These are phyloP conservation scores for Carpinus fangiana DNA, from an alignment of 306 rosid genomes.

Conservation along the genomic window DNA sequence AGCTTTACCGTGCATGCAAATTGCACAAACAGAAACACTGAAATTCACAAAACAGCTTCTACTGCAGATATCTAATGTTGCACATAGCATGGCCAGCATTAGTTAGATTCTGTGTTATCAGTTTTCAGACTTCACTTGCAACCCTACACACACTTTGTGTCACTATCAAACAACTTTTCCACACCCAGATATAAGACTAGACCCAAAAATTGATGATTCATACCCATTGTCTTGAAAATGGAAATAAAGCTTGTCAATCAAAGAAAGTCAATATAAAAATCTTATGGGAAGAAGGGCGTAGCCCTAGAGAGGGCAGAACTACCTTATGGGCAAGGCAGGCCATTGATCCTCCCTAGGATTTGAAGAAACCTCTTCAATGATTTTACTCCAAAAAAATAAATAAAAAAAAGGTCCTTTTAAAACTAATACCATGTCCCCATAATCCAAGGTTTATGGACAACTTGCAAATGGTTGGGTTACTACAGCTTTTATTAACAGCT, in stretches of 20 bases:
- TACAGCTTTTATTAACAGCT: too few relatives aligned
- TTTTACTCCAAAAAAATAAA: neutral
- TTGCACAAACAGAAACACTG: neutral
- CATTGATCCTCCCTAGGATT: neutral
- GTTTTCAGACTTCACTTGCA: neutral
- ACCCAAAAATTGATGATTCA: neutral
- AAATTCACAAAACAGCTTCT: constrained; percentile 7
- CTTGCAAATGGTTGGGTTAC: neutral
- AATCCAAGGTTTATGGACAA: neutral
- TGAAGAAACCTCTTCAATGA: neutral
- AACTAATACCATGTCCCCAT: neutral
- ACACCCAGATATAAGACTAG: neutral
- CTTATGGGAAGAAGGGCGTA: neutral
- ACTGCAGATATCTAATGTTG: neutral
- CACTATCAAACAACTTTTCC: neutral
- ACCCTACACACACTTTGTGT: neutral
- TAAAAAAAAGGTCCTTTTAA: neutral
- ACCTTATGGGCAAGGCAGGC: neutral
- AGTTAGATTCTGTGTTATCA: neutral
- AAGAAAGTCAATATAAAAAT: neutral
- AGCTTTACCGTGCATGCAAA: neutral
- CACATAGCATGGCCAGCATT: neutral
- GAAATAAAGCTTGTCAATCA: neutral
- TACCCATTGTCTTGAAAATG: neutral
- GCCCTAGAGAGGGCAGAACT: neutral